Evolutionary conservation across 306 rosid genomes (phyloP).

Genomic region (Cicer arietinum): DNA sequence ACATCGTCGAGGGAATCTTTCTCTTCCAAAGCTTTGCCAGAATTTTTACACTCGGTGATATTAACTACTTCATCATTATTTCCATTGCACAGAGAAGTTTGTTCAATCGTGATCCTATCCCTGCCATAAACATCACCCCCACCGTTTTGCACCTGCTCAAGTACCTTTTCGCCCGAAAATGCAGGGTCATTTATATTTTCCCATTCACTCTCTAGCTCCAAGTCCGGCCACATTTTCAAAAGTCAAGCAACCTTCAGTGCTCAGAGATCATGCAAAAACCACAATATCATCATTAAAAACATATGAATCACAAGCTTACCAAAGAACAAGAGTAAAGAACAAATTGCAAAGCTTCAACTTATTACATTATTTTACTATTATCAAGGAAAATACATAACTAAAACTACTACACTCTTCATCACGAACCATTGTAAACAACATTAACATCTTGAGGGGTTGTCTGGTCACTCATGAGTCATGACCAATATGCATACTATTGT

Average conservation of each 20-base stretch:
- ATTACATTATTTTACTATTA: neutral
- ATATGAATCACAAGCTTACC: conserved; percentile 20
- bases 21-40: conserved; percentile 41
- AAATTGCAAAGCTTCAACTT: conserved; percentile 35
- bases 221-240: conserved; percentile 58
- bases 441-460: neutral
- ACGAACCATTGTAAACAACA: neutral
- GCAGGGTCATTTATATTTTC: conserved; percentile 36
- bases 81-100: conserved; percentile 25
- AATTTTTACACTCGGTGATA: conserved; percentile 44
- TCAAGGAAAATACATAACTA: neutral
- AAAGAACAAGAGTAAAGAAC: conserved; percentile 1
- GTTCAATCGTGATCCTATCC: conserved; percentile 43
- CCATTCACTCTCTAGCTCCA: conserved; percentile 48
- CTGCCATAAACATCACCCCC: conserved; percentile 40
- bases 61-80: conserved; percentile 61
- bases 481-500: too few relatives aligned
- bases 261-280: conserved; percentile 39
- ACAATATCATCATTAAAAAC: conserved; percentile 10
- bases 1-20: conserved; percentile 50
- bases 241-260: conserved; percentile 31
- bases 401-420: neutral
- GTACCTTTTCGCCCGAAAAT: conserved; percentile 34
- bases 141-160: conserved; percentile 44
- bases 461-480: neutral